A percentile compares a stretch with the other conserved stretches of the same genome.
phyloP scores from a whole-genome alignment of 306 rosid genomes.

The Malus orientalis region DNA sequence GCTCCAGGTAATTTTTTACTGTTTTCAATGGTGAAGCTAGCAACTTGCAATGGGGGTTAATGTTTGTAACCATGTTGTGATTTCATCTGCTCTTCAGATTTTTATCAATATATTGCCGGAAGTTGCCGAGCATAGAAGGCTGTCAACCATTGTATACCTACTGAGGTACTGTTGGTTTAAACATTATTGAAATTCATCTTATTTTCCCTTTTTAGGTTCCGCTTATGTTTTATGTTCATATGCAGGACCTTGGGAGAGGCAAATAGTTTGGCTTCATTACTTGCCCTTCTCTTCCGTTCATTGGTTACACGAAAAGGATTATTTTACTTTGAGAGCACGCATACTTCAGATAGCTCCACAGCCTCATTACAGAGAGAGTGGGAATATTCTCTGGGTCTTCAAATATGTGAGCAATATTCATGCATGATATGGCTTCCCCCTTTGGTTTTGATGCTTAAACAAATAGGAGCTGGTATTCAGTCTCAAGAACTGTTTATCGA shows the following conservation, averaged over 20 bases:
- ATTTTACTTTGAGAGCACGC: slow-evolving; percentile 16
- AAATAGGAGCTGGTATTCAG: slow-evolving; percentile 20
- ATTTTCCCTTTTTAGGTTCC: slow-evolving; percentile 6
- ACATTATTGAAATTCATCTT: neutral
- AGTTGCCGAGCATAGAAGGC: slow-evolving; percentile 68
- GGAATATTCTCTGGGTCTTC: slow-evolving; percentile 73
- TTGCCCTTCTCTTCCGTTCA: slow-evolving; percentile 60
- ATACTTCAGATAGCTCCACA: slow-evolving; percentile 32
- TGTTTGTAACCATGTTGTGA: slow-evolving; percentile 16
- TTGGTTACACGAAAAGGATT: slow-evolving; percentile 55
- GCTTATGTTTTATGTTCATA: slow-evolving; percentile 15
- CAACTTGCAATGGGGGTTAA: neutral
- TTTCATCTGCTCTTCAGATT: slow-evolving; percentile 36
- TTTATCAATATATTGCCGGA: slow-evolving; percentile 64
- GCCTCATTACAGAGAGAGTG: slow-evolving; percentile 46
- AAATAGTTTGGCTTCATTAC: slow-evolving; percentile 71
- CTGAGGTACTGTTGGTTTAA: slow-evolving; percentile 40
- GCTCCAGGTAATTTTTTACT: slow-evolving; percentile 52
- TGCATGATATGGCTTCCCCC: slow-evolving; percentile 83
- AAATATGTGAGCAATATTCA: slow-evolving; percentile 66
- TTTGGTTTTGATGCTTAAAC: slow-evolving; percentile 46
- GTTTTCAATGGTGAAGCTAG: neutral
- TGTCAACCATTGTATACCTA: slow-evolving; percentile 52
- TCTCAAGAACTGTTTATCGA: slow-evolving; percentile 33
- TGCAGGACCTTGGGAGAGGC: slow-evolving; percentile 77